Evolutionary conservation across 2,329 filamentous ascomycete genomes (phyloP), one percentile per base, ranked within the genome.

Genomic region (Clathrospora elynae): DNA sequence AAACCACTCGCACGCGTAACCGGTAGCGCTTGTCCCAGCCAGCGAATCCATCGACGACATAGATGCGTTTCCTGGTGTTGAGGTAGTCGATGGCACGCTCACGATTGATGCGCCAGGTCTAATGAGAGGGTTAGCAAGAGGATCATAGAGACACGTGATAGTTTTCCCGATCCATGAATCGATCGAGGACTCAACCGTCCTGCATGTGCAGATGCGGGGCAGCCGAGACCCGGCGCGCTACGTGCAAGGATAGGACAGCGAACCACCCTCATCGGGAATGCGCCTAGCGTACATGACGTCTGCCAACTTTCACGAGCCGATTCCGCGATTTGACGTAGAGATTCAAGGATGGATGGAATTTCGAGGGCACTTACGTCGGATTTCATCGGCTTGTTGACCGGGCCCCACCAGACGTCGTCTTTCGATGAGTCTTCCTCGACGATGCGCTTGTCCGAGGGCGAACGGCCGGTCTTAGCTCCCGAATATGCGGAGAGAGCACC

Each of bases 51-150:
- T 99, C 93, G 58, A 99, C 82, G 57, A 99, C 93, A 75, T 99
- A 99, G 78, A 99, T 97, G 69, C 93, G 90, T 73, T 95, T 96
- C 67, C 93, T 84, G 56, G 93, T 99, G 84, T 99, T 99, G 64
- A 99, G 85, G 79, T 99, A 99, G 78, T 99, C 93, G 73, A 99
- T 84, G 50, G 93, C 93, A 79, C 93, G 91, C 75, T 99, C 93
- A 64, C 93, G 86, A 85, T 99, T 99, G 79, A 99, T 99, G 69
- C 90, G 90, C 93, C 93, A 99, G 73, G 97, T 92, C 93, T 99
- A 45, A 6, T 11, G 6, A 25, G 8, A 16, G 14, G 3, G 45
- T 56, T 30, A 54, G 47, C 14, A 41, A 29, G n/a, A 12, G 35
- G 34, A 29, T 11, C 26, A 22, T 18, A 36, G 56, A 47, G 65